These are phyloP conservation scores for Calendula officinalis DNA, from an alignment of 129 eudicot species.

Conservation along the genomic window DNA sequence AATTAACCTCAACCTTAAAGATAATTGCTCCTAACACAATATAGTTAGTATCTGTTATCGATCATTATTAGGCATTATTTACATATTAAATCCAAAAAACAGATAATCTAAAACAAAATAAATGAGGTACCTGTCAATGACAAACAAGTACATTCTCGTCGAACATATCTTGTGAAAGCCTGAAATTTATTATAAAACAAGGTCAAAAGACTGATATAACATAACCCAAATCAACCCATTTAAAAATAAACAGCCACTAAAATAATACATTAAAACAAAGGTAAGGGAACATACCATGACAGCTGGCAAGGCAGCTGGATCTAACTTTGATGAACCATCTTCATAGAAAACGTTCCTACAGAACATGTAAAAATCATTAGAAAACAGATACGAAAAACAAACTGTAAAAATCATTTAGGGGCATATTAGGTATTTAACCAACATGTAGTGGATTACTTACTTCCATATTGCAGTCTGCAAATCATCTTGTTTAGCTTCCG, in stretches of 20 bases:
- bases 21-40: too few relatives aligned
- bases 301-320: conserved; percentile 55
- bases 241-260: neutral
- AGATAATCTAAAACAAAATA: too few relatives aligned
- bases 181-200: conserved; percentile 23
- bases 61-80: too few relatives aligned
- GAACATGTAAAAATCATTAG: conserved; percentile 20
- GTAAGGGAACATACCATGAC: conserved; percentile 51
- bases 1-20: neutral
- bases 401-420: neutral
- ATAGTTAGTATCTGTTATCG: too few relatives aligned
- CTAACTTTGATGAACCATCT: conserved; percentile 59
- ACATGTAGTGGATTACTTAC: conserved; percentile 35
- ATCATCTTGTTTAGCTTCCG: conserved; percentile 83
- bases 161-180: conserved; percentile 91
- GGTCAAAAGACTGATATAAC: neutral
- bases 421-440: neutral
- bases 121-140: conserved; percentile 85
- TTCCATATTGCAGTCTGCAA: conserved; percentile 79
- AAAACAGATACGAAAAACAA: conserved; percentile 5
- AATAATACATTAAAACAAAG: neutral
- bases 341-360: conserved; percentile 78
- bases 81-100: too few relatives aligned
- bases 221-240: neutral
- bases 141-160: conserved; percentile 63